Percentiles rank a stretch among this genome's conserved stretches.
These are phyloP conservation scores for Aspergillus sp. DNA, from an alignment of 2,329 filamentous ascomycete species.

Conservation along the genomic window DNA sequence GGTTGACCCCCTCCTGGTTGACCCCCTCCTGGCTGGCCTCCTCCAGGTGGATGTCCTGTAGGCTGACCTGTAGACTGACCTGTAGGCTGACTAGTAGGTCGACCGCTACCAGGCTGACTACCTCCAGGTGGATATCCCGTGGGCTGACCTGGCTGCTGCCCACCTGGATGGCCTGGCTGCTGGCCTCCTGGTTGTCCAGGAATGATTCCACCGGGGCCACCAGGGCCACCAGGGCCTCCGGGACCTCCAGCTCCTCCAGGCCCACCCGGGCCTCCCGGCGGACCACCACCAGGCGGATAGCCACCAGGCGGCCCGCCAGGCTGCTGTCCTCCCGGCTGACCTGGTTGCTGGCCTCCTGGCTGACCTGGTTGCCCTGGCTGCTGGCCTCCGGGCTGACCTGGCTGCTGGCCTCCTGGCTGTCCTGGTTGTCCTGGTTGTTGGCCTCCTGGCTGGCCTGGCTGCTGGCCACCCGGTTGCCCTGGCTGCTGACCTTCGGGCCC, in stretches of 20 bases:
- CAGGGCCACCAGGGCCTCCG: neutral
- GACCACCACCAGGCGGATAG: too few species aligned
- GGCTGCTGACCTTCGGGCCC: neutral
- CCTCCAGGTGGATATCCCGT: neutral
- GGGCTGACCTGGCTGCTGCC: neutral
- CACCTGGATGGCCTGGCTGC: neutral
- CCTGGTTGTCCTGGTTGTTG: neutral
- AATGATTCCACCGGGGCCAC: slow-evolving; percentile 6
- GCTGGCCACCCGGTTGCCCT: neutral
- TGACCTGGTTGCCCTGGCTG: too few species aligned
- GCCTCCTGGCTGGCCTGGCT: neutral
- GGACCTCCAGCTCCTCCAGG: neutral
- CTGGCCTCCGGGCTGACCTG: too few species aligned
- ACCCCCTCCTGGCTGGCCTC: neutral
- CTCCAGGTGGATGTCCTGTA: too few species aligned
- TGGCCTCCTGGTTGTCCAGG: slow-evolving; percentile 4
- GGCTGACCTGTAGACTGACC: too few species aligned
- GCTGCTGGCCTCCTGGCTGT: too few species aligned
- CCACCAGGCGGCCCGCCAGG: too few species aligned
- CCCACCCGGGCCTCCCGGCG: neutral
- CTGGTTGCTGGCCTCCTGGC: too few species aligned
- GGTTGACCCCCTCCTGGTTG: neutral
- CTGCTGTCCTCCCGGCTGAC: too few species aligned
- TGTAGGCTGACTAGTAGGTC: neutral
- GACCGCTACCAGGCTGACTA: slow-evolving; percentile 2